These are phyloP conservation scores for Clavispora santaluciae DNA, from an alignment of 805 yeast species.

Conservation along the genomic window DNA sequence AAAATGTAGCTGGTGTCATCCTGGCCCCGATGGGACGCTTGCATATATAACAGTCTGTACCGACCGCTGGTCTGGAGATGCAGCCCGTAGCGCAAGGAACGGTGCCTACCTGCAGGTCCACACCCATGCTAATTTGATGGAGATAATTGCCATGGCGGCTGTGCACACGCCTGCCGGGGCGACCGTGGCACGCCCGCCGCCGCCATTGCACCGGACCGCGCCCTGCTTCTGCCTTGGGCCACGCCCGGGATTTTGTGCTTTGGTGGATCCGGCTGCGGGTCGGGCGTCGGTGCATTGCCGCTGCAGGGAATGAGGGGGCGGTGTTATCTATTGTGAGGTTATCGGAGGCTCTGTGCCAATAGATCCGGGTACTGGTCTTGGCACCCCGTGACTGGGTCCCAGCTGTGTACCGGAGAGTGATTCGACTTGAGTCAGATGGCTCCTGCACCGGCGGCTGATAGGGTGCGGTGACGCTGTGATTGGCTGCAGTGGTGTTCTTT, in stretches of 20 bases:
- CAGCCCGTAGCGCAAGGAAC: conserved; percentile 1
- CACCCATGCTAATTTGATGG: conserved; percentile 13
- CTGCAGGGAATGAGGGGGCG: not conserved
- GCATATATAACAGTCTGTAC: not conserved
- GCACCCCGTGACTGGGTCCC: not conserved
- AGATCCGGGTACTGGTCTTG: not conserved
- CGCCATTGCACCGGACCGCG: too few relatives aligned
- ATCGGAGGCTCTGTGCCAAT: not conserved
- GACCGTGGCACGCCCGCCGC: not conserved
- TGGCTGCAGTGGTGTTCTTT: not conserved
- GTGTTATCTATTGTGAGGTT: not conserved
- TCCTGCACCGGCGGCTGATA: conserved; percentile 2
- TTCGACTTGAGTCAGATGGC: not conserved
- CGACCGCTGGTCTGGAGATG: not conserved
- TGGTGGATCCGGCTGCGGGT: too few relatives aligned
- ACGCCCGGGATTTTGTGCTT: too few relatives aligned
- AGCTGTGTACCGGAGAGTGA: not conserved
- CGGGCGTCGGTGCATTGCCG: too few relatives aligned
- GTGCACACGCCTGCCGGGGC: not conserved
- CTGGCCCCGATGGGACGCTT: not conserved
- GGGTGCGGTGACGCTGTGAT: not conserved
- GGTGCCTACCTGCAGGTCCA: conserved; percentile 7
- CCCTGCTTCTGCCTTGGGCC: too few relatives aligned
- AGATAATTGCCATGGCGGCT: conserved; percentile 7
- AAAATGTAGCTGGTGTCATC: conserved; percentile 1